phyloP scores from a whole-genome alignment of 1,284 basidiomycete species.

The Trichosporon faecale region DNA sequence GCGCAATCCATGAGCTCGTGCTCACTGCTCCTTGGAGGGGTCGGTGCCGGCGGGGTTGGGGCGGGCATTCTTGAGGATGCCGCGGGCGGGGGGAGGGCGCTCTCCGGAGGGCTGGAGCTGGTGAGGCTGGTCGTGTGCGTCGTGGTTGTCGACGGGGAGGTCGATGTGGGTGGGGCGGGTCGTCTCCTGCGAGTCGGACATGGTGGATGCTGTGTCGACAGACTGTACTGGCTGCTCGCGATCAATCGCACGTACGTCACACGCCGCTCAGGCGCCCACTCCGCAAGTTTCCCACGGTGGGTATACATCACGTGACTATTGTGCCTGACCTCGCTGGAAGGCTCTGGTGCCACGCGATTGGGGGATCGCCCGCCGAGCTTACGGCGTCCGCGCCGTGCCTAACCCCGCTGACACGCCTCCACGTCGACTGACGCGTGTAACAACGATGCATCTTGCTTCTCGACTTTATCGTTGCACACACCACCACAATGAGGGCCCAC shows the following conservation, averaged over 20 bases:
- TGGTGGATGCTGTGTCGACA: slow-evolving; percentile 8
- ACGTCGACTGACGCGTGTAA: slow-evolving; percentile 19
- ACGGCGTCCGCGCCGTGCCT: background rate
- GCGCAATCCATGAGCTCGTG: background rate
- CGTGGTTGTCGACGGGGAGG: slow-evolving; percentile 6
- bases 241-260: background rate
- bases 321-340: background rate
- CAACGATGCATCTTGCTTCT: background rate
- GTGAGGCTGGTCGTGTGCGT: slow-evolving; percentile 18
- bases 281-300: background rate
- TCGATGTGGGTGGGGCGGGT: slow-evolving; percentile 6
- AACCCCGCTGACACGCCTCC: background rate
- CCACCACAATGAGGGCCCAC: slow-evolving; percentile 42
- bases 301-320: background rate
- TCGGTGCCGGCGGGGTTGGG: slow-evolving; percentile 25
- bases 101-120: slow-evolving; percentile 28
- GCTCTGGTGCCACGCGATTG: background rate
- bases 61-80: slow-evolving; percentile 49
- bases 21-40: slow-evolving; percentile 20
- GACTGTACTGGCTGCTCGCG: background rate
- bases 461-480: background rate
- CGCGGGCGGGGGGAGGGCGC: slow-evolving; percentile 38
- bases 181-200: slow-evolving; percentile 15
- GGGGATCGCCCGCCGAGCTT: background rate
- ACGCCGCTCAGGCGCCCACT: background rate